A percentile compares a stretch with the other conserved stretches of the same genome.
phyloP scores from a whole-genome alignment of 2,329 filamentous ascomycete genomes.

The Alternaria arbusti region DNA sequence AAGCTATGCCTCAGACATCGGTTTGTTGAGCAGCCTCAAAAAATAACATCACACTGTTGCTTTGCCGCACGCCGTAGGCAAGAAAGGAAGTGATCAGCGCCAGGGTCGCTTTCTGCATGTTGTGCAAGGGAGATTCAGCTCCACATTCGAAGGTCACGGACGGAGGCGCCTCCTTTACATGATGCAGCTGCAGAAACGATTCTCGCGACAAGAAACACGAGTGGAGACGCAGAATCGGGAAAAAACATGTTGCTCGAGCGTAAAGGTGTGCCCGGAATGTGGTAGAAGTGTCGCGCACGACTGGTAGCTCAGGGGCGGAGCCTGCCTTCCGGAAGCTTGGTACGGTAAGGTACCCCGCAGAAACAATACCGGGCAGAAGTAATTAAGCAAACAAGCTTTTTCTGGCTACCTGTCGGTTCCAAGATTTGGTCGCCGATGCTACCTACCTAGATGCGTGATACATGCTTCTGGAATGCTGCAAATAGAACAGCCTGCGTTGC shows the following conservation, averaged over 20 bases:
- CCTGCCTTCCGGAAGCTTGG: background rate
- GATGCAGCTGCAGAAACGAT: background rate
- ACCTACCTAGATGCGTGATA: background rate
- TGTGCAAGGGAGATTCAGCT: background rate
- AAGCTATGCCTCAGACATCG: background rate
- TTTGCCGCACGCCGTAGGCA: background rate
- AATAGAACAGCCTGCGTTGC: background rate
- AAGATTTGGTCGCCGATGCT: background rate
- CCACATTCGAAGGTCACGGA: background rate
- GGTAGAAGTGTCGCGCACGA: background rate
- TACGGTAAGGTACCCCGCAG: background rate
- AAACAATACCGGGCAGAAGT: background rate
- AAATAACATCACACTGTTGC: background rate
- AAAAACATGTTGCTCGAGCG: background rate
- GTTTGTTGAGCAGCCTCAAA: background rate
- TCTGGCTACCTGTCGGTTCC: background rate
- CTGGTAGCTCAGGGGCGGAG: background rate
- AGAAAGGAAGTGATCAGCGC: constrained; percentile 1
- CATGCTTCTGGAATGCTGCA: background rate
- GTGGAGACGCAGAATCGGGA: background rate
- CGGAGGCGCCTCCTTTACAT: background rate
- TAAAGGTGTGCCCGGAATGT: background rate
- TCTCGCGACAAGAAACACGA: background rate
- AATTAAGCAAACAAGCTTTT: constrained; percentile 2
- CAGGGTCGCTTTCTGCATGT: background rate